Percentiles rank a stretch among this genome's conserved stretches.
phyloP scores from a whole-genome alignment of 257 asterid species.

The Solanum corneliomulleri region DNA sequence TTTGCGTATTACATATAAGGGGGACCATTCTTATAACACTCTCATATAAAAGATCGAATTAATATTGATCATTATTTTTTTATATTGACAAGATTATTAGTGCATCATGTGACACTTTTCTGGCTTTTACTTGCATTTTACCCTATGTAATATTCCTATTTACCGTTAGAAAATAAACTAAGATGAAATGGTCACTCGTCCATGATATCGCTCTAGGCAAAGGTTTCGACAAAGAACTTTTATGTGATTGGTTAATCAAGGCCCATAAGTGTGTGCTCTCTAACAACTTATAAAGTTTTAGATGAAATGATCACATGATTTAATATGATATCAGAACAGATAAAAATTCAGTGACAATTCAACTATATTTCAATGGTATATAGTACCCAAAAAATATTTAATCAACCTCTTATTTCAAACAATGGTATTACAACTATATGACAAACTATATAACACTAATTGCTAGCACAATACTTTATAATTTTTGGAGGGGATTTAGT shows the following conservation, averaged over 20 bases:
- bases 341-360: too few species aligned
- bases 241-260: too few species aligned
- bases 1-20: not conserved
- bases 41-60: not conserved
- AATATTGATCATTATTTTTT: not conserved
- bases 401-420: not conserved
- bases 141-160: not conserved
- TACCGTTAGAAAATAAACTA: not conserved
- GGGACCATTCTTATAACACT: not conserved
- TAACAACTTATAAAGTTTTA: too few species aligned
- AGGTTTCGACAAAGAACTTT: too few species aligned
- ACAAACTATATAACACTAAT: not conserved
- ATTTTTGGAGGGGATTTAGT: not conserved
- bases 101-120: not conserved
- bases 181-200: too few species aligned
- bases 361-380: too few species aligned
- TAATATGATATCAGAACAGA: too few species aligned
- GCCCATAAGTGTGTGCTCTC: too few species aligned
- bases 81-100: not conserved
- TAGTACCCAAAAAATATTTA: too few species aligned
- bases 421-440: too few species aligned
- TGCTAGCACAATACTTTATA: not conserved
- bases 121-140: not conserved
- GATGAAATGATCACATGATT: too few species aligned
- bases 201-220: too few species aligned